Evolutionary conservation across 2,329 filamentous ascomycete species (phyloP), one percentile per base, ranked within the genome.

Genomic region (Apiospora rasikravindrae): DNA sequence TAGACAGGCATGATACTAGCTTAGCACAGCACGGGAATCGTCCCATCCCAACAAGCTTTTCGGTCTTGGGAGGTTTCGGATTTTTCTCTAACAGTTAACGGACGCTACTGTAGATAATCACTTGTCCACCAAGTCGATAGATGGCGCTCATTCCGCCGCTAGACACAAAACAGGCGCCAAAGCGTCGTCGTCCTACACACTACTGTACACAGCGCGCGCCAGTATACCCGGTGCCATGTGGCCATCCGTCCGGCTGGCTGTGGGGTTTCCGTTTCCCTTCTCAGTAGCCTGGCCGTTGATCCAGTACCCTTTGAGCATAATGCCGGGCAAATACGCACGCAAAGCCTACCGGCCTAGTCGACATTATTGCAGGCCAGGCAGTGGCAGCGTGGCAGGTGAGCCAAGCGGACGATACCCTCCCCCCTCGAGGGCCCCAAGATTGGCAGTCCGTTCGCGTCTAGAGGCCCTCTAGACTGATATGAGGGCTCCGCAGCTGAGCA

Each of bases 381-480:
- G 29, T 51, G 47, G 29, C 51, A 8, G 16, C 33, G 33, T 37
- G 22, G 47, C 47, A 57, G 26, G 51, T 24, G 49, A 24, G 10
- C n/a, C n/a, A n/a, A 13, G 10, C 8, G 8, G 11, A 8, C 22
- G 51, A 37, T 61, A 61, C 53, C 53, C 53, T 37, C 29, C 53
- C 53, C 26, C 3, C 29, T 4, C 33, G 33, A 7, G 7, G 19
- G 16, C 2, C 26, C 2, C 26, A 61, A 37, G 53, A 61, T 61
- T 61, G 53, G 26, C 53, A 61, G 53, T 61, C 53, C 53, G 53
- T 61, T 61, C 53, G 53, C 53, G 26, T 61, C 53, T 61, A 61
- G 53, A 61, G 53, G 16, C 53, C 53, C 53, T 61, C 53, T 61
- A 61, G 53, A 33, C 53, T 61, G 29, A 61, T 37, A 61, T 61